These are phyloP conservation scores for Termitomyces sp. DNA, from an alignment of 768 basidiomycete genomes.

Conservation along the genomic window DNA sequence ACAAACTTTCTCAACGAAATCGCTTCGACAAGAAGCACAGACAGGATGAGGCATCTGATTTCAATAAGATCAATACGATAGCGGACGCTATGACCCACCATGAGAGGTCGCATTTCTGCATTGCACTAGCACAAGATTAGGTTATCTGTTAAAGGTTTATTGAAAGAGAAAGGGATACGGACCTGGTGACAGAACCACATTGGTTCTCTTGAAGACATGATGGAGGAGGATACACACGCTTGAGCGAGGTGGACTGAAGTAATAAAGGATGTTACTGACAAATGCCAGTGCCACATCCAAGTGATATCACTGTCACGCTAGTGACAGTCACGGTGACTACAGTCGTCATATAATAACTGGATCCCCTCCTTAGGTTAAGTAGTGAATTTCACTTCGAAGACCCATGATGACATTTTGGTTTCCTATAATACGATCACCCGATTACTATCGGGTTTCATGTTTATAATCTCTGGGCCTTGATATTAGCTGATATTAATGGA, in stretches of 20 bases:
- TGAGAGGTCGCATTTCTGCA: constrained; percentile 84
- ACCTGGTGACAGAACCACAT: constrained; percentile 82
- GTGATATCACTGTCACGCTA: constrained; percentile 3
- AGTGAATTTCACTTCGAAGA: not conserved
- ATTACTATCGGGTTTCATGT: not conserved
- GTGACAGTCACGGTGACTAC: constrained; percentile 7
- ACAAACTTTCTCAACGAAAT: constrained; percentile 78
- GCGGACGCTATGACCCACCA: constrained; percentile 43
- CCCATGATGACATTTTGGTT: constrained; percentile 48
- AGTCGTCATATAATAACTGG: too few species aligned
- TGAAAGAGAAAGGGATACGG: constrained; percentile 10
- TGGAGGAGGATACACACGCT: constrained; percentile 9
- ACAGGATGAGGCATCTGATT: constrained; percentile 73
- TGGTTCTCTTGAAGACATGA: constrained; percentile 69
- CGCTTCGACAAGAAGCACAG: constrained; percentile 77
- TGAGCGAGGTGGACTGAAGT: not conserved
- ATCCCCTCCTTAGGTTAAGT: too few species aligned
- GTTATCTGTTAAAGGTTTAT: not conserved
- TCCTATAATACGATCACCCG: constrained; percentile 56
- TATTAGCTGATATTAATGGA: too few species aligned
- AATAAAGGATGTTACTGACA: constrained; percentile 8
- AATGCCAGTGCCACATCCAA: not conserved
- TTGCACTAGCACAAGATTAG: constrained; percentile 52
- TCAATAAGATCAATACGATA: constrained; percentile 6
- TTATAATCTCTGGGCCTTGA: too few species aligned